These are phyloP conservation scores for Globisporangium nagaii DNA, from an alignment of 352 stramenopile species.

Conservation along the genomic window DNA sequence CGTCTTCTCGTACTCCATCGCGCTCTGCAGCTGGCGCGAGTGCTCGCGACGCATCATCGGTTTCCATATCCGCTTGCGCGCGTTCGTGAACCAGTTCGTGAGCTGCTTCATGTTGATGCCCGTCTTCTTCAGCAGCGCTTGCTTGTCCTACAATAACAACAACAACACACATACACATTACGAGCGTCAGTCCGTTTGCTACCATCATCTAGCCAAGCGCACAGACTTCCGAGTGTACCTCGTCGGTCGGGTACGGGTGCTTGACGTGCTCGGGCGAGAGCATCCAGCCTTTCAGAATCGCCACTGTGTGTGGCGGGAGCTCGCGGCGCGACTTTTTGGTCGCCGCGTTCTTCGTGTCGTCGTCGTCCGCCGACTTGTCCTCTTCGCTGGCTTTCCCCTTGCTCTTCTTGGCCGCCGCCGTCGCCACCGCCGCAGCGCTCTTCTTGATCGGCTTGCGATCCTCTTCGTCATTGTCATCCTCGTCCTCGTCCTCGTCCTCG, in stretches of 20 bases:
- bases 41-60: slow-evolving; percentile 85
- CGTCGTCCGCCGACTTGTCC: slow-evolving; percentile 17
- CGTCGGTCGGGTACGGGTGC: slow-evolving; percentile 86
- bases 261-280: slow-evolving; percentile 86
- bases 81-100: slow-evolving; percentile 90
- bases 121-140: slow-evolving; percentile 87
- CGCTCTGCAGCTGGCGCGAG: slow-evolving; percentile 68
- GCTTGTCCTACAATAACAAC: slow-evolving; percentile 55
- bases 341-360: slow-evolving; percentile 29
- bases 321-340: slow-evolving; percentile 79
- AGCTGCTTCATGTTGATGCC: slow-evolving; percentile 90
- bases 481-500: slow-evolving; percentile 1
- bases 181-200: no score
- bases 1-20: slow-evolving; percentile 67
- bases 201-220: no score
- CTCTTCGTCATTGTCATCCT: background rate
- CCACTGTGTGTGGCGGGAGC: slow-evolving; percentile 76
- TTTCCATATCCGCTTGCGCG: slow-evolving; percentile 87
- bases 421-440: background rate
- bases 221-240: slow-evolving; percentile 24
- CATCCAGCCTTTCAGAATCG: slow-evolving; percentile 87
- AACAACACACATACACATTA: no score
- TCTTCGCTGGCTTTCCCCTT: slow-evolving; percentile 25
- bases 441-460: background rate
- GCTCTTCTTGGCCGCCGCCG: background rate